phyloP scores from a whole-genome alignment of 148 eudicot species.

The Linanthus parryae region DNA sequence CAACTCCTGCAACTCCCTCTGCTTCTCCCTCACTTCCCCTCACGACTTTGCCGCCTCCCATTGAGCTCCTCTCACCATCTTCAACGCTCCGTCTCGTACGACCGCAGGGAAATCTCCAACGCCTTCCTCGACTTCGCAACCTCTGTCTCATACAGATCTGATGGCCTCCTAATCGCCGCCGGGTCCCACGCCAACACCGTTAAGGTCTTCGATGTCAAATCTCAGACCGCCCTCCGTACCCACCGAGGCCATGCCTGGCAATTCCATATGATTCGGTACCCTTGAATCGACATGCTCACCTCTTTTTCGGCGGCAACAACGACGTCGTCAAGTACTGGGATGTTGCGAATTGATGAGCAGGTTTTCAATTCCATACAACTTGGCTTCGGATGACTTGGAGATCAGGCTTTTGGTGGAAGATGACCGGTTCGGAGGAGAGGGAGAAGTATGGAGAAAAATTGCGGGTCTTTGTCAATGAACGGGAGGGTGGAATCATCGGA shows the following conservation, averaged over 20 bases:
- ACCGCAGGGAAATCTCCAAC: conserved; percentile 31
- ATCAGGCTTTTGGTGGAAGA: too few species aligned
- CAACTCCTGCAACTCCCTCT: conserved; percentile 48
- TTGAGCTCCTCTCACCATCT: conserved; percentile 52
- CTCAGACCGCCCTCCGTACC: conserved; percentile 42
- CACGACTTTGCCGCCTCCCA: conserved; percentile 67
- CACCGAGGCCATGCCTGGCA: conserved; percentile 52
- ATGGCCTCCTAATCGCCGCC: conserved; percentile 62
- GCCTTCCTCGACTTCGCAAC: conserved; percentile 55
- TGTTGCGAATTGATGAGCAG: too few species aligned
- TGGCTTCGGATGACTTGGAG: too few species aligned
- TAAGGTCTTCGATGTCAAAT: conserved; percentile 56
- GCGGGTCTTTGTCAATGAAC: too few species aligned
- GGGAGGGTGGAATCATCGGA: too few species aligned
- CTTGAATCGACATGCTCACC: conserved; percentile 43
- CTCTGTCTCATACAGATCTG: conserved; percentile 69
- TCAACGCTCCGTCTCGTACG: conserved; percentile 36
- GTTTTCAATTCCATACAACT: too few species aligned
- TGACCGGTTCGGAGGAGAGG: too few species aligned
- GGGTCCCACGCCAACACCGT: conserved; percentile 41
- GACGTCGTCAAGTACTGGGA: too few species aligned
- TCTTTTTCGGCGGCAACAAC: too few species aligned
- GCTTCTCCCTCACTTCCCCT: conserved; percentile 51
- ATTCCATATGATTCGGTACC: conserved; percentile 54
- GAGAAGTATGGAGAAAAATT: too few species aligned